These are phyloP conservation scores for Peronospora tabacina DNA, from an alignment of 352 stramenopile species.

Conservation along the genomic window DNA sequence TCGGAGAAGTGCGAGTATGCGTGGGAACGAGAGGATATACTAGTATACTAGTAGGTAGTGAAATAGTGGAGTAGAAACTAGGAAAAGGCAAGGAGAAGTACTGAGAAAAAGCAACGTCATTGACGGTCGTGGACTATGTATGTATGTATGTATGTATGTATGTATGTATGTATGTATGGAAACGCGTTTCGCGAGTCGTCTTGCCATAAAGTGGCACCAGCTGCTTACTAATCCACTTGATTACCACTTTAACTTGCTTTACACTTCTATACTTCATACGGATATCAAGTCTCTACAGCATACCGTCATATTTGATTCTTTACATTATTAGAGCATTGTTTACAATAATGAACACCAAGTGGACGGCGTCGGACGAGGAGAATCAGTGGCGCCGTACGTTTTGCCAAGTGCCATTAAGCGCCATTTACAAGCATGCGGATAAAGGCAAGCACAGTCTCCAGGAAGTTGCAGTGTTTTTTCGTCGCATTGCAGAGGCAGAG, in stretches of 20 bases:
- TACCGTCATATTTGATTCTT: constrained; percentile 1
- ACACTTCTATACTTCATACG: neutral
- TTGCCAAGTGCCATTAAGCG: constrained; percentile 72
- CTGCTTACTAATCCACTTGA: constrained; percentile 5
- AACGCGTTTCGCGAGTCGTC: no score
- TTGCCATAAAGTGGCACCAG: no score
- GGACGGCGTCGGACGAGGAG: constrained; percentile 48
- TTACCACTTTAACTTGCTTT: constrained; percentile 18
- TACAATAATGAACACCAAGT: constrained; percentile 12
- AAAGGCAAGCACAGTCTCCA: constrained; percentile 69
- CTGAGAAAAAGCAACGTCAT: constrained; percentile 11
- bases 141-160: no score
- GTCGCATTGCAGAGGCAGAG: constrained; percentile 54
- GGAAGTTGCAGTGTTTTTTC: constrained; percentile 64
- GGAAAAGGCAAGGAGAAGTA: constrained; percentile 4
- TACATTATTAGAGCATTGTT: constrained; percentile 10
- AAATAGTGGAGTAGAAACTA: constrained; percentile 36
- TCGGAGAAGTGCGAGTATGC: constrained; percentile 9
- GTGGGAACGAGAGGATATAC: constrained; percentile 7
- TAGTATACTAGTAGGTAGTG: constrained; percentile 28
- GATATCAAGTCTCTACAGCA: neutral
- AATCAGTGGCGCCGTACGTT: constrained; percentile 85
- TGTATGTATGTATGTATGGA: no score
- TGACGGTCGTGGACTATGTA: constrained; percentile 15
- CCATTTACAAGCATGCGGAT: constrained; percentile 78